phyloP scores from a whole-genome alignment of 257 asterid genomes.

The Jacaranda mimosifolia region DNA sequence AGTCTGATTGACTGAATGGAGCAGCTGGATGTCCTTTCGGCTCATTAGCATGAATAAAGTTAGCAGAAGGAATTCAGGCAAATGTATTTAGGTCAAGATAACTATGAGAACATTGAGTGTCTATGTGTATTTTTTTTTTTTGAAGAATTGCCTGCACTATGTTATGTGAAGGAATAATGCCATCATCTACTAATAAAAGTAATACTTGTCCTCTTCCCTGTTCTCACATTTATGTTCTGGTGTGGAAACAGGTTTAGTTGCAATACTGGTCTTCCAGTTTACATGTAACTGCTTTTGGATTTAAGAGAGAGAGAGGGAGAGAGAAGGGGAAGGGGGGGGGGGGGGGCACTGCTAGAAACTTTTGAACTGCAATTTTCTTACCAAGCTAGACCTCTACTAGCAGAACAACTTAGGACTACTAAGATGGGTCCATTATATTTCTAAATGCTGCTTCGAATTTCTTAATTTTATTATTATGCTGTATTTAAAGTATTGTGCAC shows the following conservation, averaged over 20 bases:
- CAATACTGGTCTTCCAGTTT: neutral
- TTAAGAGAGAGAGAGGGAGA: no score
- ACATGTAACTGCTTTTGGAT: neutral
- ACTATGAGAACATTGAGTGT: slow-evolving; percentile 17
- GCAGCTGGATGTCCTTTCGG: neutral
- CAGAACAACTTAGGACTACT: neutral
- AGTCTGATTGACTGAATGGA: neutral
- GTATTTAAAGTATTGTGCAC: neutral
- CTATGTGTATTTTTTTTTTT: neutral
- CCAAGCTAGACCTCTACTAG: slow-evolving; percentile 5
- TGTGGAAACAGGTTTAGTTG: neutral
- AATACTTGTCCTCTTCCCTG: neutral
- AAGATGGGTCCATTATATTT: neutral
- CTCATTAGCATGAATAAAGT: neutral
- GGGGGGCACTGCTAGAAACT: neutral
- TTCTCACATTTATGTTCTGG: neutral
- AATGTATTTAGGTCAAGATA: neutral
- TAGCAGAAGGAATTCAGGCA: neutral
- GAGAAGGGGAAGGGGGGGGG: neutral
- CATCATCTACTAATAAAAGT: neutral
- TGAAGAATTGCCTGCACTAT: neutral
- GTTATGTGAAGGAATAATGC: neutral
- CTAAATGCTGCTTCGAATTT: neutral
- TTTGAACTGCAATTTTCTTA: neutral
- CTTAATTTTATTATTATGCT: neutral